Percentiles rank a stretch among this genome's conserved stretches.
phyloP scores from a whole-genome alignment of 148 eudicot species.

The Rhododendron griersonianum region DNA sequence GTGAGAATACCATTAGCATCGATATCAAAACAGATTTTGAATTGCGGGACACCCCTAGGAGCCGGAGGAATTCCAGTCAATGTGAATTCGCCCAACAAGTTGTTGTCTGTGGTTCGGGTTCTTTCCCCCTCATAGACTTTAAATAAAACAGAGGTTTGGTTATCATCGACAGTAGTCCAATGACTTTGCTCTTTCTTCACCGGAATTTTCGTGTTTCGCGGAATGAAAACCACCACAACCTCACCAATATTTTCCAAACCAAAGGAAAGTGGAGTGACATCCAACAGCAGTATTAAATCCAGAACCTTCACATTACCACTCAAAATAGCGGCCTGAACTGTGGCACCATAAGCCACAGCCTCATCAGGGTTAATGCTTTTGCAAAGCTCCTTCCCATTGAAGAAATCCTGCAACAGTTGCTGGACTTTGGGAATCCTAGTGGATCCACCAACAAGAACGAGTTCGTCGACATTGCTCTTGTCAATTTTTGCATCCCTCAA shows the following conservation, averaged over 20 bases:
- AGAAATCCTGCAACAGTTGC: slow-evolving; percentile 1
- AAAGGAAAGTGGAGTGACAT: background rate
- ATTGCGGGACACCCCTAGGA: slow-evolving; percentile 13
- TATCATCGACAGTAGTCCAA: background rate
- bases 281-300: background rate
- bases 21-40: background rate
- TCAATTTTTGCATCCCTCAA: too few species aligned
- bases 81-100: slow-evolving; percentile 13
- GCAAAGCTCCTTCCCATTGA: background rate
- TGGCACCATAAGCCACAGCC: slow-evolving; percentile 2
- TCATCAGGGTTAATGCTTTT: slow-evolving; percentile 4
- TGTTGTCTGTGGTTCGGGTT: slow-evolving; percentile 12
- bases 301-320: background rate
- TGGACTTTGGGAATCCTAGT: background rate
- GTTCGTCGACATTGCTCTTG: background rate
- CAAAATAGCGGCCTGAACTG: background rate
- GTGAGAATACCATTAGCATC: background rate
- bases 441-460: background rate
- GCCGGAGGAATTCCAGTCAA: slow-evolving; percentile 11
- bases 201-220: background rate
- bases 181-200: background rate
- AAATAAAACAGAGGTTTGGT: slow-evolving; percentile 10
- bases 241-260: background rate
- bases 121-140: slow-evolving; percentile 20
- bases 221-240: background rate